Evolutionary conservation across 176 grass and related monocot genomes (phyloP), one percentile per base, ranked within the genome.

Genomic region (Olyra latifolia): DNA sequence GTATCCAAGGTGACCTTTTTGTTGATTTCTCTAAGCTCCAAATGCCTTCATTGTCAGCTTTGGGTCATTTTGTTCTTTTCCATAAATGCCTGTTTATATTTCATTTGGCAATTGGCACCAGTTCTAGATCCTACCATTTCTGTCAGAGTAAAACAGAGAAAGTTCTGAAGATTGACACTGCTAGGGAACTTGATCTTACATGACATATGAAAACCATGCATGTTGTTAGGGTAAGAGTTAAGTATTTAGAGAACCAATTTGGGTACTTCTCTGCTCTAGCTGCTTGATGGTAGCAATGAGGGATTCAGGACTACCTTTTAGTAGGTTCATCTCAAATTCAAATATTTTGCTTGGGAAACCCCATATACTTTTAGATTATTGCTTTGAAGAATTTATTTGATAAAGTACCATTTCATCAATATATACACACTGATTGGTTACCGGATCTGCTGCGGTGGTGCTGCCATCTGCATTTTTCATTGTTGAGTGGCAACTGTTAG

Each of bases 1-100:
- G 42, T 98, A 93, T 44, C 95, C 92, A 85, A 98, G 95, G 95
- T 98, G 74, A 91, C 24, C 30, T 84, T 30, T 42, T 38, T 73
- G 25, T 64, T 75, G 20, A 66, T 62, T 23, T 54, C 38, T 62
- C 42, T 19, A 39, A 49, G 64, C 13, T 80, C 27, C 13, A 46
- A 38, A 85, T 69, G 47, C 13, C 40, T 43, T 72, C 19, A 19
- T 8, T 74, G 40, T 60, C 0, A 58, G 35, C 6, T 4, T 13
- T 42, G 1, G 28, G 23, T 35, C 7, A 62, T 9, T 38, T 64
- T 53, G 84, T 43, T 55, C n/a, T 39, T 72, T n/a, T 20, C 49
- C n/a, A 39, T 24, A 68, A 8, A 47, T 22, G 29, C 27, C 49
- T 71, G 24, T 80, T 50, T 13, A 32, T 56, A 7, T 62, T 69